Percentiles rank a stretch among this genome's conserved stretches.
phyloP scores from a whole-genome alignment of 352 stramenopile species.

The Phytopythium oedochilum region DNA sequence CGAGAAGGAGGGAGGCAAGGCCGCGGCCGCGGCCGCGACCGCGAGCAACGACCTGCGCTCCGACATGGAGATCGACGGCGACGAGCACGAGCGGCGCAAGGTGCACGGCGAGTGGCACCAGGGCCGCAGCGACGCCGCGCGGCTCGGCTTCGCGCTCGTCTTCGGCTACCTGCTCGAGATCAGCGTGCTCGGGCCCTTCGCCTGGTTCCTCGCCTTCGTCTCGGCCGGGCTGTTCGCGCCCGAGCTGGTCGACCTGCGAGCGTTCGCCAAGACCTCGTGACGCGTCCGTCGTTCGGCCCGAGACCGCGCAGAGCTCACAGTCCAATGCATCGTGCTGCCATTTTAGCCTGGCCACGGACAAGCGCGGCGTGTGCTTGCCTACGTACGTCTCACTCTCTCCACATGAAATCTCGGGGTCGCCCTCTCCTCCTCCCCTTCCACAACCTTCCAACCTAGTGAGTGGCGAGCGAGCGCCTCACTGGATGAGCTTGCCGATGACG shows the following conservation, averaged over 20 bases:
- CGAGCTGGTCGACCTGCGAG: conserved; percentile 64
- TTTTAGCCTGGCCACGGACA: not conserved
- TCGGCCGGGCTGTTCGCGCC: conserved; percentile 53
- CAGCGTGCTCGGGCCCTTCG: conserved; percentile 56
- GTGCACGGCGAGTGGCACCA: conserved; percentile 43
- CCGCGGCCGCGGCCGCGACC: conserved; percentile 5
- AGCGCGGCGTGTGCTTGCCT: not conserved
- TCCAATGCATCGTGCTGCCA: not conserved
- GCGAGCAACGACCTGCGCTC: conserved; percentile 27
- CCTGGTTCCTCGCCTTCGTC: conserved; percentile 68
- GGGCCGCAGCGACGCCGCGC: conserved; percentile 56
- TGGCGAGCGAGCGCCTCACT: too few species aligned
- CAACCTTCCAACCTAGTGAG: too few species aligned
- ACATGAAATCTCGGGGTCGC: too few species aligned
- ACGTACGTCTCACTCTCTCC: too few species aligned
- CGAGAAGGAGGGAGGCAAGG: conserved; percentile 14
- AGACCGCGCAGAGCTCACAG: too few species aligned
- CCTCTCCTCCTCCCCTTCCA: too few species aligned
- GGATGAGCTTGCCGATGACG: conserved; percentile 84
- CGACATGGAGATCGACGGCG: conserved; percentile 25
- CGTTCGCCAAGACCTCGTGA: conserved; percentile 45
- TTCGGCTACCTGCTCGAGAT: conserved; percentile 57
- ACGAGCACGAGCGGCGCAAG: conserved; percentile 18
- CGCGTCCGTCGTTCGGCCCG: too few species aligned
- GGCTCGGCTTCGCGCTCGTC: conserved; percentile 58